A percentile compares a stretch with the other conserved stretches of the same genome.
These are phyloP conservation scores for Pythium oligandrum DNA, from an alignment of 352 stramenopile species.

Conservation along the genomic window DNA sequence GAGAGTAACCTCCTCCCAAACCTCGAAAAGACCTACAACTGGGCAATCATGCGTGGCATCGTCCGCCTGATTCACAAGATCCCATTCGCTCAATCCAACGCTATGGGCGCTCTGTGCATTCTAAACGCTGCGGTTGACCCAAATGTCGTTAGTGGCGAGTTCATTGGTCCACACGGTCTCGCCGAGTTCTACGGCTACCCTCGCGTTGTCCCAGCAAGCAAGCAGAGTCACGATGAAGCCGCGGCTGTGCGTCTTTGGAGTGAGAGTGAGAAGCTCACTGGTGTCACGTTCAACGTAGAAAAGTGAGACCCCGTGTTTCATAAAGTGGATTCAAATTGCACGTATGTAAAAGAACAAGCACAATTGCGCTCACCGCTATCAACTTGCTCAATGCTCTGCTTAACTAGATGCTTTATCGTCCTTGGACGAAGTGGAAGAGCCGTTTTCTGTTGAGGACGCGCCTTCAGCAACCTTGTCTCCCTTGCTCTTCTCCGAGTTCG, in stretches of 20 bases:
- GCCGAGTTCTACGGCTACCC: slow-evolving; percentile 63
- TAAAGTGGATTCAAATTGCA: too few species aligned
- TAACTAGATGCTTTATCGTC: too few species aligned
- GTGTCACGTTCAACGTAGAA: slow-evolving; percentile 10
- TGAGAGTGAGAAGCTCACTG: slow-evolving; percentile 14
- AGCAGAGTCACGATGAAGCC: slow-evolving; percentile 28
- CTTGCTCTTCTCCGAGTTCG: slow-evolving; percentile 1
- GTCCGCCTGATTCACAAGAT: slow-evolving; percentile 54
- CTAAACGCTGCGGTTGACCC: slow-evolving; percentile 48
- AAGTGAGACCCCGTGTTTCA: not conserved
- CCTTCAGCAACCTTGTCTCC: not conserved
- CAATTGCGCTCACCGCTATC: too few species aligned
- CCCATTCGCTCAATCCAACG: slow-evolving; percentile 54
- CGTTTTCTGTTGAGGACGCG: not conserved
- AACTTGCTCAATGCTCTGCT: too few species aligned
- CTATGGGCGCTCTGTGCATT: slow-evolving; percentile 48
- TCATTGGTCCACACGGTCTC: slow-evolving; percentile 49
- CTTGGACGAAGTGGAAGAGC: too few species aligned
- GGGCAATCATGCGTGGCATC: slow-evolving; percentile 29
- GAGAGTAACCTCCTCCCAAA: slow-evolving; percentile 60
- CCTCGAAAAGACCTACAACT: slow-evolving; percentile 58
- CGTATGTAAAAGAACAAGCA: too few species aligned
- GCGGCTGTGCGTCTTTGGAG: slow-evolving; percentile 8
- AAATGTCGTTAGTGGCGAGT: slow-evolving; percentile 38
- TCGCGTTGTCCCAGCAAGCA: slow-evolving; percentile 40